Conservation (phyloP, 306 rosid genomes). For the Carpinus fangiana region DNA sequence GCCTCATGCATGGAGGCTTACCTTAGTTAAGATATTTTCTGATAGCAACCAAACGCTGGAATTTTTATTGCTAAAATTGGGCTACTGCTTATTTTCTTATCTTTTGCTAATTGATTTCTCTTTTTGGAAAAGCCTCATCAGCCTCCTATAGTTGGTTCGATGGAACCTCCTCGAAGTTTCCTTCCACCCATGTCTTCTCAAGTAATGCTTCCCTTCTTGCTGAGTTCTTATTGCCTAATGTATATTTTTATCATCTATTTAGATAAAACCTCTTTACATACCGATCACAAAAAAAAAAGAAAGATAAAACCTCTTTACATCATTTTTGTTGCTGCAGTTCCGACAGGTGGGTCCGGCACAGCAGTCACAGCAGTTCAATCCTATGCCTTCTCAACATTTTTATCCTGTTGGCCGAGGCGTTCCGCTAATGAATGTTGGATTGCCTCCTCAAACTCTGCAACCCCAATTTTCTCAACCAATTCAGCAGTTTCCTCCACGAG, state of each 20-base stretch:
- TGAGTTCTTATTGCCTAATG: slow-evolving; percentile 13
- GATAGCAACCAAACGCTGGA: background rate
- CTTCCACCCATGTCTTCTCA: slow-evolving; percentile 69
- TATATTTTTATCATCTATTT: slow-evolving; percentile 3
- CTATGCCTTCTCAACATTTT: slow-evolving; percentile 69
- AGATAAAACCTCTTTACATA: slow-evolving; percentile 19
- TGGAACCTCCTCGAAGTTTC: slow-evolving; percentile 72
- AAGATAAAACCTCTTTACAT: slow-evolving; percentile 21
- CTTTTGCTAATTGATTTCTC: slow-evolving; percentile 8
- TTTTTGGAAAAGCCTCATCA: slow-evolving; percentile 59
- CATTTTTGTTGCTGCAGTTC: slow-evolving; percentile 48
- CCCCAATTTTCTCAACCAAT: slow-evolving; percentile 67
- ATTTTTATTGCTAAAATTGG: background rate
- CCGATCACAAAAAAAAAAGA: no score
- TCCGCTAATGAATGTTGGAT: slow-evolving; percentile 63
- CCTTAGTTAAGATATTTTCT: background rate
- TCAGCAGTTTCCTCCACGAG: slow-evolving; percentile 67
- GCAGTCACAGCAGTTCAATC: slow-evolving; percentile 68
- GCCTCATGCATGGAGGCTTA: slow-evolving; percentile 11
- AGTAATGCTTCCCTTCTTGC: slow-evolving; percentile 44
- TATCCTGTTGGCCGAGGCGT: slow-evolving; percentile 73
- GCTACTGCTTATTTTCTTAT: background rate
- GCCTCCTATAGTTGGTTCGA: slow-evolving; percentile 64
- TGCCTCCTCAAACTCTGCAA: slow-evolving; percentile 62
- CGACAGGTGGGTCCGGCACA: slow-evolving; percentile 70